These are phyloP conservation scores for Talaromyces islandicus DNA, from an alignment of 2,329 filamentous ascomycete species.

Conservation along the genomic window DNA sequence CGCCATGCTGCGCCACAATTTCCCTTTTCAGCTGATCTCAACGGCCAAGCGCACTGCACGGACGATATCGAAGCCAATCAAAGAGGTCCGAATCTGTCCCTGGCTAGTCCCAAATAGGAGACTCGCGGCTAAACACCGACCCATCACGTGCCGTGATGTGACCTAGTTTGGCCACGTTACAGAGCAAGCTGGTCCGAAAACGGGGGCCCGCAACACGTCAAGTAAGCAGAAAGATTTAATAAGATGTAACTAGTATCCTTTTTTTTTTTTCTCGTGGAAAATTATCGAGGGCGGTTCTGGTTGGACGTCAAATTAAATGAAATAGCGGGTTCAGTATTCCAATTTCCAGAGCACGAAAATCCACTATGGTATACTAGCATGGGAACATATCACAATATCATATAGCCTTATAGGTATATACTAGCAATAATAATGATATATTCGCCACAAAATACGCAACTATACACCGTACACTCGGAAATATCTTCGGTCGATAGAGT, in stretches of 20 bases:
- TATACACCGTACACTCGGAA: background rate
- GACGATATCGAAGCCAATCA: background rate
- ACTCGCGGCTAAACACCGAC: background rate
- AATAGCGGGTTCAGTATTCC: background rate
- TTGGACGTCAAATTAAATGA: background rate
- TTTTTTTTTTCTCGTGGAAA: too few species aligned
- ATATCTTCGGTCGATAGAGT: background rate
- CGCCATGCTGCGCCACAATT: background rate
- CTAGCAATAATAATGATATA: background rate
- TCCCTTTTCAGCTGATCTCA: background rate
- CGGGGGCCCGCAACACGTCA: background rate
- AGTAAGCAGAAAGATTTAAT: too few species aligned
- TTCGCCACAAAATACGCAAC: background rate
- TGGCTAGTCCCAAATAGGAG: background rate
- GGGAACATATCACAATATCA: background rate
- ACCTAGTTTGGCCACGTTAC: background rate
- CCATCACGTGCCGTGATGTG: background rate
- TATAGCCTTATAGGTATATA: background rate
- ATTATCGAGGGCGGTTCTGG: background rate
- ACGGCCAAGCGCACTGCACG: conserved; percentile 2
- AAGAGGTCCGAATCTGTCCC: background rate
- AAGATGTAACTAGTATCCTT: too few species aligned
- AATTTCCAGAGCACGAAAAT: background rate
- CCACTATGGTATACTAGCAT: background rate
- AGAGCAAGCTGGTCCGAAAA: background rate